Evolutionary conservation across 2,329 filamentous ascomycete genomes (phyloP), one percentile per base, ranked within the genome.

Genomic region (Hypoxylon sp.): DNA sequence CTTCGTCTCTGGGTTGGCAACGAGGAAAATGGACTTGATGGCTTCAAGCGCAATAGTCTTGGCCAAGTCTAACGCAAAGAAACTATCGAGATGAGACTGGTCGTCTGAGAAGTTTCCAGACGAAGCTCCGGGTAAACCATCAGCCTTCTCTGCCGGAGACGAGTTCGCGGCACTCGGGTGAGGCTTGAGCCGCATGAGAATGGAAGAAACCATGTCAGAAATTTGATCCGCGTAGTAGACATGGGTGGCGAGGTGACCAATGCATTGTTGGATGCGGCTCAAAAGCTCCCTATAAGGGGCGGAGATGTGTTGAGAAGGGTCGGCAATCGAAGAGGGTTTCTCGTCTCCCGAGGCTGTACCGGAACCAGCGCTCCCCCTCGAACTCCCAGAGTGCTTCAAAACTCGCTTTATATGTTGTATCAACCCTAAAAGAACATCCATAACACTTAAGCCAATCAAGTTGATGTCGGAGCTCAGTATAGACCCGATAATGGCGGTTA

Each of bases 201-300:
- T 91, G 0, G 93, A 90, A 19, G 90, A 87, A 56, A 98, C 90
- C 94, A 98, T 98, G 80, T 99, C 96, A 1, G 92, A 90, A 61
- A 98, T 93, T 80, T 99, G 96, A 74, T 98, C 95, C 1, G 93
- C 93, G 78, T 99, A 99, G 83, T 99, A 99, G 33, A 98, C 91
- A 77, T 99, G 96, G 0, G 93, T 97, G 2, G 94, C 94, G 29
- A 99, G 84, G 77, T 94, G 90, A n/a, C 94, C 94, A 68, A 98
- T 94, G 80, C 93, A 97, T 72, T 88, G 86, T 78, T 96, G 91
- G 14, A 98, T 86, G 33, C 90, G 88, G 35, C 84, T 80, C 29
- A 97, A 82, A 14, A 98, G 84, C 72, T 90, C 86, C 69, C 86
- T 85, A 54, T 90, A 86, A 63, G 91, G 86, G 5, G 85, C 78